Evolutionary conservation across 108 stramenopile species (phyloP).

Genomic region (Fistulifera pelliculosa): DNA sequence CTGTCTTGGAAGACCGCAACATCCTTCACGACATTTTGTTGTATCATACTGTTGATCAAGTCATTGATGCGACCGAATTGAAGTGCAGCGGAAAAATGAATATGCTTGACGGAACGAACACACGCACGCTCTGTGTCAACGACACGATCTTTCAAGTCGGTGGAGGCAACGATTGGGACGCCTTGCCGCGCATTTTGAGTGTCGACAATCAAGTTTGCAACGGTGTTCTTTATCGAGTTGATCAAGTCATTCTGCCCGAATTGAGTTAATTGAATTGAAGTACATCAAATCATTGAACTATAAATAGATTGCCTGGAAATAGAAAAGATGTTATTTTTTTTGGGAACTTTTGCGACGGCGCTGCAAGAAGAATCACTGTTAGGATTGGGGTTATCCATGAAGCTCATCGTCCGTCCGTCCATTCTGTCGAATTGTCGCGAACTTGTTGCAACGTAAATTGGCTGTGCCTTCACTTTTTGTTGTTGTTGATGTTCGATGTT

Average conservation of each 20-base stretch:
- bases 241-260: slow-evolving; percentile 22
- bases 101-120: slow-evolving; percentile 19
- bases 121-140: slow-evolving; percentile 11
- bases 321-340: too few relatives aligned
- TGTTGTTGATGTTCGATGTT: too few relatives aligned
- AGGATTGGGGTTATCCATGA: too few relatives aligned
- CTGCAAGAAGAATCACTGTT: too few relatives aligned
- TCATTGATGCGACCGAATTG: slow-evolving; percentile 3
- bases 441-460: too few relatives aligned
- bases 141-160: slow-evolving; percentile 17
- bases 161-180: slow-evolving; percentile 8
- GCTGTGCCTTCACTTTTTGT: too few relatives aligned
- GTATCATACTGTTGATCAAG: slow-evolving; percentile 18
- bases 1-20: not conserved
- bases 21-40: slow-evolving; percentile 11
- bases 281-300: too few relatives aligned
- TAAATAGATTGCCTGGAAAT: too few relatives aligned
- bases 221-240: slow-evolving; percentile 43
- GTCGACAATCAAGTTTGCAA: slow-evolving; percentile 37
- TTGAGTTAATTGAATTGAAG: too few relatives aligned
- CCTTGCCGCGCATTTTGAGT: slow-evolving; percentile 10
- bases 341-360: too few relatives aligned
- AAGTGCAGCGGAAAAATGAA: slow-evolving; percentile 13
- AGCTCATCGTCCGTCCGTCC: too few relatives aligned
- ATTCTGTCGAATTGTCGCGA: too few relatives aligned